These are phyloP conservation scores for Kewa caespitosa DNA, from an alignment of 179 eudicot genomes.

Conservation along the genomic window DNA sequence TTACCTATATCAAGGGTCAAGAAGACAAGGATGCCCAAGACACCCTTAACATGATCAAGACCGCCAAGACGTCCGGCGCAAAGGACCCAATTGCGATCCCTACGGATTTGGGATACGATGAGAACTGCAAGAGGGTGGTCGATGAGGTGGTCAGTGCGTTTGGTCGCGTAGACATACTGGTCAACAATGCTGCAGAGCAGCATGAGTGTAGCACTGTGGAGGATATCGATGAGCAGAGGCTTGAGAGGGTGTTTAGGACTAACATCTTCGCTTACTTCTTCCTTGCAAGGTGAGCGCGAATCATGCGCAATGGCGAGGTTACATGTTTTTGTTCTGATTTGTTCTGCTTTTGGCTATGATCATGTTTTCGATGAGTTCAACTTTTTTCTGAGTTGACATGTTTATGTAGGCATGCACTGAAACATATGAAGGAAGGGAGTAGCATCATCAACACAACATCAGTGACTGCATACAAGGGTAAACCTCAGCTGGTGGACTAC, in stretches of 20 bases:
- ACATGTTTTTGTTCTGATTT: not conserved
- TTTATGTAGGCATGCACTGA: conserved; percentile 61
- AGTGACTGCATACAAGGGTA: conserved; percentile 68
- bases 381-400: not conserved
- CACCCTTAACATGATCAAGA: conserved; percentile 52
- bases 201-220: conserved; percentile 53
- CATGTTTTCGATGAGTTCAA: not conserved
- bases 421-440: conserved; percentile 81
- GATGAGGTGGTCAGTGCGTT: conserved; percentile 63
- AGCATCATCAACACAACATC: conserved; percentile 81
- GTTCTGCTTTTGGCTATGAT: not conserved
- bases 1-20: conserved; percentile 69
- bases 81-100: conserved; percentile 69
- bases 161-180: conserved; percentile 68
- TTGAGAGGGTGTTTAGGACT: conserved; percentile 80
- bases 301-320: not conserved
- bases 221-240: conserved; percentile 71
- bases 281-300: conserved; percentile 41
- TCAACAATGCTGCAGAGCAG: conserved; percentile 77
- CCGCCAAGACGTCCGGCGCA: conserved; percentile 40
- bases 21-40: conserved; percentile 75
- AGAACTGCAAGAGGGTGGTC: conserved; percentile 66
- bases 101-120: conserved; percentile 63
- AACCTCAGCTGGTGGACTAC: conserved; percentile 63
- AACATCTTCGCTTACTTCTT: conserved; percentile 77